Evolutionary conservation across 257 asterid species (phyloP).

Genomic region (Solanum dulcamara): DNA sequence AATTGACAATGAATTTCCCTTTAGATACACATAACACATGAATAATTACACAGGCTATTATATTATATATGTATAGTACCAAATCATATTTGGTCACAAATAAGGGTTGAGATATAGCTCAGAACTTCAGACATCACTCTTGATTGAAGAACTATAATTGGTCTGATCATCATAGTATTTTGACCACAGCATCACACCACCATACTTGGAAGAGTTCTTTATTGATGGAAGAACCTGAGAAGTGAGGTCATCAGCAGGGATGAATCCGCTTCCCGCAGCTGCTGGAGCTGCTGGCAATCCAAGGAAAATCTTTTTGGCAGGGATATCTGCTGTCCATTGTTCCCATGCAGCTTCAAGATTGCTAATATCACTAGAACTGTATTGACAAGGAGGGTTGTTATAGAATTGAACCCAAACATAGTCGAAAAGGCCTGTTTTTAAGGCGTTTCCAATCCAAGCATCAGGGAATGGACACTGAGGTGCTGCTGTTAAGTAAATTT

Average conservation of each 20-base stretch:
- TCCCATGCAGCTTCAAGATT: conserved; percentile 1
- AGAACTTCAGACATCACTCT: background rate
- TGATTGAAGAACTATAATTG: conserved; percentile 1
- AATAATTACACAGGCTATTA: background rate
- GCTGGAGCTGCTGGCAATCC: conserved; percentile 5
- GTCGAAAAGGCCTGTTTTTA: background rate
- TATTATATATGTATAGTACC: background rate
- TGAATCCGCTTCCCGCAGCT: background rate
- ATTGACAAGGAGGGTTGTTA: background rate
- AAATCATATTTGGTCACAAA: background rate
- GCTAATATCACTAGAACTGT: background rate
- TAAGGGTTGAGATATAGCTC: background rate
- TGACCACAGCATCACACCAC: conserved; percentile 2
- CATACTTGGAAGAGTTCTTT: background rate
- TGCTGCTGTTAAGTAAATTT: conserved; percentile 1
- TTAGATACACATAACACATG: background rate
- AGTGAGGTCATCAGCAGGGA: background rate
- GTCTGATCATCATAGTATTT: conserved; percentile 1
- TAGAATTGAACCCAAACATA: conserved; percentile 4
- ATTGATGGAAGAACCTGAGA: background rate
- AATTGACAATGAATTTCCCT: background rate
- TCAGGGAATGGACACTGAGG: conserved; percentile 8
- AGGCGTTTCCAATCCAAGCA: conserved; percentile 1
- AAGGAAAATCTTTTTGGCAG: background rate
- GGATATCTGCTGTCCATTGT: background rate